Conservation (phyloP, 2,329 filamentous ascomycete genomes). For the Sarocladium oryzae region DNA sequence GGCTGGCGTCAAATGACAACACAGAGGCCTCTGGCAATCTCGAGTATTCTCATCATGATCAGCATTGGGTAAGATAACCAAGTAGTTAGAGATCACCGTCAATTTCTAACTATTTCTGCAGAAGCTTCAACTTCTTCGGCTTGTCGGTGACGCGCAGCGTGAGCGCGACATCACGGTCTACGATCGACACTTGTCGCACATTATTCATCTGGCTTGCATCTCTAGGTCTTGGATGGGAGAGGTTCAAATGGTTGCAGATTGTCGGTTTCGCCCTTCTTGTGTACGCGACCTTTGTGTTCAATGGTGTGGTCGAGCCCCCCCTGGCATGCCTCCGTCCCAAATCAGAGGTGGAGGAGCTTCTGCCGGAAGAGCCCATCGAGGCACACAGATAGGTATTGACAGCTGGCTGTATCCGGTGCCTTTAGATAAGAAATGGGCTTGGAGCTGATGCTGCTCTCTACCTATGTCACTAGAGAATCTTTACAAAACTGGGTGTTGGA, state of each 20-base stretch:
- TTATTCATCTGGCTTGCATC: constrained; percentile 98
- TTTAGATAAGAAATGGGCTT: no score
- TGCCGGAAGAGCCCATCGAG: constrained; percentile 81
- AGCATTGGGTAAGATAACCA: constrained; percentile 69
- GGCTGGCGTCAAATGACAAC: constrained; percentile 75
- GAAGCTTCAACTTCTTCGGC: constrained; percentile 98
- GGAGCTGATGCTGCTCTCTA: no score
- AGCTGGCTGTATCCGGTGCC: no score
- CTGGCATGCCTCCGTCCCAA: constrained; percentile 58
- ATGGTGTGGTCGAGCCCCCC: constrained; percentile 83
- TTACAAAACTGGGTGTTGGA: no score
- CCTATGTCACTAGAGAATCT: no score
- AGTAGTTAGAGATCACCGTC: background rate
- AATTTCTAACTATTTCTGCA: constrained; percentile 29
- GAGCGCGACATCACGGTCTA: constrained; percentile 87
- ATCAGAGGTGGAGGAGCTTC: constrained; percentile 53
- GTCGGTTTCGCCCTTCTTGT: constrained; percentile 82
- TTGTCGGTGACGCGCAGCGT: constrained; percentile 85
- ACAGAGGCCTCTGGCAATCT: constrained; percentile 63
- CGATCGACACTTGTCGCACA: constrained; percentile 94
- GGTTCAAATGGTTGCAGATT: constrained; percentile 96
- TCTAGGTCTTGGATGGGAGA: constrained; percentile 89
- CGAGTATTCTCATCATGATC: constrained; percentile 89
- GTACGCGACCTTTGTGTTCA: constrained; percentile 95
- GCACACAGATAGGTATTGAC: constrained; percentile 33